Percentiles rank a stretch among this genome's conserved stretches.
Evolutionary conservation across 768 basidiomycete species (phyloP).

Genomic region (Cystofilobasidium bisporidii): DNA sequence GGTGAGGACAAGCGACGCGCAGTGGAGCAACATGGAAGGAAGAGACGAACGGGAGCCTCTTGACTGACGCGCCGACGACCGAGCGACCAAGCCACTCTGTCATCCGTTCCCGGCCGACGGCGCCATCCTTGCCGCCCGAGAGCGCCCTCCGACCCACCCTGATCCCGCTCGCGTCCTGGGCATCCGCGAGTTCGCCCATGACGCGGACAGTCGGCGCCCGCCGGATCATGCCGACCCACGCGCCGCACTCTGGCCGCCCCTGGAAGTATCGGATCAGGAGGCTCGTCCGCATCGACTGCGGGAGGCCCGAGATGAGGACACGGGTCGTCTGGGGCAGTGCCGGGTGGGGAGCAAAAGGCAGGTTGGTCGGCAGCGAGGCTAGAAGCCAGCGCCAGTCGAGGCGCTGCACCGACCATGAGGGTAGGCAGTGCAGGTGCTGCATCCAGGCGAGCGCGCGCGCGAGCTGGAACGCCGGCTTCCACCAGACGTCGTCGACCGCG

Average conservation of each 20-base stretch:
- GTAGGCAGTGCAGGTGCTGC: background rate
- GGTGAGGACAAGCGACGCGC: too few species aligned
- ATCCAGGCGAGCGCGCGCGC: background rate
- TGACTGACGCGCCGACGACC: background rate
- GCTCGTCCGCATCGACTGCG: background rate
- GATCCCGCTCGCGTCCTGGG: background rate
- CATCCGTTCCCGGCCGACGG: background rate
- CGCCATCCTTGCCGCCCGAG: background rate
- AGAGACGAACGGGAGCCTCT: background rate
- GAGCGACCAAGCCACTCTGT: background rate
- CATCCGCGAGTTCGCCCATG: background rate
- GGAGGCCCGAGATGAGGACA: background rate
- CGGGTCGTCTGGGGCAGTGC: background rate
- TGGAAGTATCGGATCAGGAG: background rate
- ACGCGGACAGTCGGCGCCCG: background rate
- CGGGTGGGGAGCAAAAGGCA: background rate
- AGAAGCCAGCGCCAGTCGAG: background rate
- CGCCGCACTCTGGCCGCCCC: background rate
- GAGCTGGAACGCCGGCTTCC: slow-evolving; percentile 1
- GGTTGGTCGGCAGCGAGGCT: background rate
- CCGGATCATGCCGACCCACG: background rate
- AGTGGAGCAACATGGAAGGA: background rate
- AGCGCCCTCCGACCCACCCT: background rate
- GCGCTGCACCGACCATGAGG: background rate
- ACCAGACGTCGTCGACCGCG: background rate